Evolutionary conservation across 257 asterid species (phyloP), one percentile per base, ranked within the genome.

Genomic region (Avicennia marina): DNA sequence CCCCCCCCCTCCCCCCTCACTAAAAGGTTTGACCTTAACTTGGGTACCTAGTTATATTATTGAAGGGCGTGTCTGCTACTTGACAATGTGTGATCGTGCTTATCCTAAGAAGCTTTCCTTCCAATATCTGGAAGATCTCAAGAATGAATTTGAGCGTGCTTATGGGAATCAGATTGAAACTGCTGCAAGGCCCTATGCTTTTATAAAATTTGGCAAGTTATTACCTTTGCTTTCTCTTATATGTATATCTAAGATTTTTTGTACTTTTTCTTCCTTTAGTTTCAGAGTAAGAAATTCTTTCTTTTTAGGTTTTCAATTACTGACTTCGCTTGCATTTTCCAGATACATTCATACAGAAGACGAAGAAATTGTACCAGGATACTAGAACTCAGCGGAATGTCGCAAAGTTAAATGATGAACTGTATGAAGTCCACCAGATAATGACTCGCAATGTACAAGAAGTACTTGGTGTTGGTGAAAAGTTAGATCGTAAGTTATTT

Each of bases 371-470:
- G 75, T 91, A 87, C 78, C 95, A 88, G 76, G 98, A 91, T 71
- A 91, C 96, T 53, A 83, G 95, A 83, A 81, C 94, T 58, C 98
- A 91, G 65, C 76, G 95, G 46, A 91, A 91, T 65, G 71, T 91
- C 36, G 46, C 96, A 11, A 91, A 87, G 85, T 75, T 91, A 87
- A 91, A 85, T 64, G 98, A 91, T 65, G 98, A 91, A 61, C 95
- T 91, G n/a, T 85, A 91, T 83, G 96, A 91, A 81, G 98, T 87
- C 67, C 98, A 91, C 76, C 98, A 91, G 75, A 87, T 91, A 42
- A 91, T 91, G 98, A 87, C 98, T 62, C 96, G 98, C 66, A 91
- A 91, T 76, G 95, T 91, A 45, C 95, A 91, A 65, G 98, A 91
- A 81, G 98, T 91, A 63, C 96, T 91, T 57, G 96, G 98, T 47